Evolutionary conservation across 129 eudicot species (phyloP).

Genomic region (Mikania micrantha): DNA sequence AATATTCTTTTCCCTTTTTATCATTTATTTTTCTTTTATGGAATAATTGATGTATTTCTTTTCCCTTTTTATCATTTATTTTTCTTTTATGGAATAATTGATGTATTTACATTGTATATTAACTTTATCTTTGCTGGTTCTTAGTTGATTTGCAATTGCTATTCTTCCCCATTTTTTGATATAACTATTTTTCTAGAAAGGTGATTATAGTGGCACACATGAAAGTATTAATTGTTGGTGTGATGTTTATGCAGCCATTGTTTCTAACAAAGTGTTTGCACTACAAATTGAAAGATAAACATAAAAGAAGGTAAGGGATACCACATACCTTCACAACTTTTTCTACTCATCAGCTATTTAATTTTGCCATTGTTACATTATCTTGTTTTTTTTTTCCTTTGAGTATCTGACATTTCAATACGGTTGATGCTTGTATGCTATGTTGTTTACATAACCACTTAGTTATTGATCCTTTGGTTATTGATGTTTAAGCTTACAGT

Average conservation of each 20-base stretch:
- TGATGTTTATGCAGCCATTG: conserved; percentile 54
- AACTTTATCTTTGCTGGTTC: background rate
- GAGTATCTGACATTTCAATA: background rate
- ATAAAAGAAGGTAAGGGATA: conserved; percentile 51
- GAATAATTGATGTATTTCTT: background rate
- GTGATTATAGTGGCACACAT: background rate
- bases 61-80: no score
- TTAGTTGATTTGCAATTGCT: background rate
- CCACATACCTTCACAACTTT: background rate
- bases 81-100: conserved; percentile 3
- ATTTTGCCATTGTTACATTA: background rate
- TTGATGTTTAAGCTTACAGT: no score
- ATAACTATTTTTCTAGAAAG: background rate
- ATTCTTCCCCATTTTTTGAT: background rate
- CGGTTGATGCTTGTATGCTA: background rate
- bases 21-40: conserved; percentile 1
- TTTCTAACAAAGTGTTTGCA: conserved; percentile 75
- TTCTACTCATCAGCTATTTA: background rate
- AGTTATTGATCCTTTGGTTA: background rate
- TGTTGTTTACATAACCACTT: background rate
- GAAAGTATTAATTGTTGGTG: conserved; percentile 13
- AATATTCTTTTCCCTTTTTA: background rate
- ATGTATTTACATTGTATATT: background rate
- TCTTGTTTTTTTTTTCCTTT: background rate
- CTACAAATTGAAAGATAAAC: conserved; percentile 71